These are phyloP conservation scores for Alternaria consortialis DNA, from an alignment of 2,329 filamentous ascomycete genomes.

Conservation along the genomic window DNA sequence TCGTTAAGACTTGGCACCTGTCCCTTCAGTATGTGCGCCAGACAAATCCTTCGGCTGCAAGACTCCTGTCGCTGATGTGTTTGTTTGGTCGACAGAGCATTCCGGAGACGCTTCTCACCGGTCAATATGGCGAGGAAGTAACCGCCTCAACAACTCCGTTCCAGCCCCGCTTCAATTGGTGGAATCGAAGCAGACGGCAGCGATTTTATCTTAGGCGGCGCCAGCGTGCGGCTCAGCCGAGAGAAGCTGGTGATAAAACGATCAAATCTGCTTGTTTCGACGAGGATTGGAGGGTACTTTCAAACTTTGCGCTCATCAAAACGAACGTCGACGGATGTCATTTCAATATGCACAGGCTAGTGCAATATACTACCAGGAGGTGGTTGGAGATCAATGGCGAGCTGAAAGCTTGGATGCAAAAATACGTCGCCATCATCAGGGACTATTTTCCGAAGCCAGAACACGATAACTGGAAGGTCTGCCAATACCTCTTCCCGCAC, in stretches of 20 bases:
- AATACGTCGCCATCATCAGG: constrained; percentile 23
- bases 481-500: constrained; percentile 1
- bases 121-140: constrained; percentile 16
- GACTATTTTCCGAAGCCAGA: background rate
- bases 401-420: constrained; percentile 33
- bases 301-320: constrained; percentile 21
- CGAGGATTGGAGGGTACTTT: constrained; percentile 23
- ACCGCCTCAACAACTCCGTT: background rate
- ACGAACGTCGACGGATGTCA: background rate
- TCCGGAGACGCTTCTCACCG: constrained; percentile 30
- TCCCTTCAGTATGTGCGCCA: constrained; percentile 17
- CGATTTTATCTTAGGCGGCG: background rate
- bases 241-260: background rate
- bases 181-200: background rate
- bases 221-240: background rate
- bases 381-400: background rate
- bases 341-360: background rate
- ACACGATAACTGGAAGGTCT: constrained; percentile 11
- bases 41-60: constrained; percentile 43
- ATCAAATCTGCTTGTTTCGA: constrained; percentile 16
- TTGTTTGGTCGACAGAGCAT: constrained; percentile 29
- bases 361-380: background rate
- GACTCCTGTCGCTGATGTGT: constrained; percentile 53
- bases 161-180: background rate
- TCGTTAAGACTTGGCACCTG: background rate